Evolutionary conservation across 1,284 basidiomycete genomes (phyloP).

Genomic region (Ganoderma resinaceum): DNA sequence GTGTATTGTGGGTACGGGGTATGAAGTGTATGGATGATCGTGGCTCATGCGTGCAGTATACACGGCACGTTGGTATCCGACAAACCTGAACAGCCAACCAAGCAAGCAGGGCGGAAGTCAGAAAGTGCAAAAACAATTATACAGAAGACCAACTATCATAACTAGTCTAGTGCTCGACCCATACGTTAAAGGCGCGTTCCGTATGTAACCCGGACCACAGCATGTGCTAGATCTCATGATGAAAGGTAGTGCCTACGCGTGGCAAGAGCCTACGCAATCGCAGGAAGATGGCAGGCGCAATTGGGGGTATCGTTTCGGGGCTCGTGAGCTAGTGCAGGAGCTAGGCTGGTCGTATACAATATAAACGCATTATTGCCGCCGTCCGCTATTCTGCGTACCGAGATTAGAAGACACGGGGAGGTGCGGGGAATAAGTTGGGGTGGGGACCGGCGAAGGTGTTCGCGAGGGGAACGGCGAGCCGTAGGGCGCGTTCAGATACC

Average conservation of each 20-base stretch:
- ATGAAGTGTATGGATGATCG: slow-evolving; percentile 1
- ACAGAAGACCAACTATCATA: slow-evolving; percentile 30
- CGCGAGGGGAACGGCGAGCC: slow-evolving; percentile 71
- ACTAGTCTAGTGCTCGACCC: slow-evolving; percentile 34
- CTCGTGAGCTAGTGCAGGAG: slow-evolving; percentile 39
- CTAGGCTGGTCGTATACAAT: slow-evolving; percentile 40
- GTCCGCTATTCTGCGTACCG: slow-evolving; percentile 30
- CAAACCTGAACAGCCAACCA: slow-evolving; percentile 4
- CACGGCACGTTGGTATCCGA: slow-evolving; percentile 3
- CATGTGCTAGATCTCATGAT: slow-evolving; percentile 35
- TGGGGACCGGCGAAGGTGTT: slow-evolving; percentile 59
- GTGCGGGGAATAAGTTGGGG: slow-evolving; percentile 39
- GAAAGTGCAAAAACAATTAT: slow-evolving; percentile 22
- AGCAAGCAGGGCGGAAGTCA: slow-evolving; percentile 2
- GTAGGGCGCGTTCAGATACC: slow-evolving; percentile 69
- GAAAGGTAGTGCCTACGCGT: slow-evolving; percentile 35
- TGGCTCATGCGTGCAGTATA: neutral
- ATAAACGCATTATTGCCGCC: slow-evolving; percentile 32
- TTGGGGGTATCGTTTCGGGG: slow-evolving; percentile 38
- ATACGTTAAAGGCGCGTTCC: slow-evolving; percentile 19
- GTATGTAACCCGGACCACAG: slow-evolving; percentile 32
- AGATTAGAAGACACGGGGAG: slow-evolving; percentile 11
- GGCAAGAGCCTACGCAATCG: slow-evolving; percentile 31
- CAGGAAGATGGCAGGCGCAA: slow-evolving; percentile 8
- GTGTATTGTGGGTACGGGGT: neutral